A percentile compares a stretch with the other conserved stretches of the same genome.
Conservation (phyloP, 768 basidiomycete species). For the Rhodosporidiobolus sp. region DNA sequence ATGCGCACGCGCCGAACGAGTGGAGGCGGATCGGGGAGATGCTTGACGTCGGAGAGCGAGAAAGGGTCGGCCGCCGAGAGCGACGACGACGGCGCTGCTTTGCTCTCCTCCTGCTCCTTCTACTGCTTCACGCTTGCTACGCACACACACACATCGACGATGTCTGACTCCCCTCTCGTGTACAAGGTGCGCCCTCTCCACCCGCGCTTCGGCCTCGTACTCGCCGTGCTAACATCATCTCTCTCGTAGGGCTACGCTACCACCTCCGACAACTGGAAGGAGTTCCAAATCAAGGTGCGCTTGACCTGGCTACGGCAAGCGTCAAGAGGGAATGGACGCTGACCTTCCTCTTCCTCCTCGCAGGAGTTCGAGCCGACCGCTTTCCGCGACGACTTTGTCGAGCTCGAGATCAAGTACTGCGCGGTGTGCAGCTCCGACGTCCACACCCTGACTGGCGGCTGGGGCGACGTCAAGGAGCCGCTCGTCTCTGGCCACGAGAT, state of each 20-base stretch:
- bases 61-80: no score
- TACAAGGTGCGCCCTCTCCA: neutral
- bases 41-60: no score
- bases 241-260: neutral
- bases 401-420: slow-evolving; percentile 40
- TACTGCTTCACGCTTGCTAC: no score
- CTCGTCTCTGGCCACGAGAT: slow-evolving; percentile 41
- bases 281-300: slow-evolving; percentile 39
- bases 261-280: neutral
- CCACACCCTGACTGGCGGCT: slow-evolving; percentile 42
- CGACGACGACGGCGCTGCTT: neutral
- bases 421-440: slow-evolving; percentile 30
- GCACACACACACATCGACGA: neutral
- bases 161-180: no score
- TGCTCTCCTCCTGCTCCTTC: neutral
- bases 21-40: no score
- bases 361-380: slow-evolving; percentile 32
- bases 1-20: no score
- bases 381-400: slow-evolving; percentile 40
- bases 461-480: slow-evolving; percentile 38
- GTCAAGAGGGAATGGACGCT: no score
- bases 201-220: no score
- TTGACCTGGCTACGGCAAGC: slow-evolving; percentile 19
- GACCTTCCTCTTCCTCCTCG: neutral
- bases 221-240: no score